Evolutionary conservation across 164 flowering plant species (phyloP), one percentile per base, ranked within the genome.

Genomic region (Warburgia ugandensis): DNA sequence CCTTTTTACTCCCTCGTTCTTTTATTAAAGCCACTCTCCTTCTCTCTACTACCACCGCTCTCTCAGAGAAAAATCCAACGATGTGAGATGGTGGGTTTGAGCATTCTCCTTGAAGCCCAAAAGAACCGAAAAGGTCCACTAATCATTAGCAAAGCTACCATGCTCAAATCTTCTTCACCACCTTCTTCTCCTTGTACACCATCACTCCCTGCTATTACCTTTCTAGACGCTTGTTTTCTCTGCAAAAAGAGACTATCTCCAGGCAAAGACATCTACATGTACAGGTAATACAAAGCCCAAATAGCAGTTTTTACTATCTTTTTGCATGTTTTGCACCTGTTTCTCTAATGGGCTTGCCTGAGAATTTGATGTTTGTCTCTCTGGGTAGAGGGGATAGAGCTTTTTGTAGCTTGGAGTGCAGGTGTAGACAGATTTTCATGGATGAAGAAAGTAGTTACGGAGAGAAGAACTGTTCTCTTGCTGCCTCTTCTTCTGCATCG

Each of bases 361-460:
- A 39, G 43, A 19, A 16, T 19, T 5, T 19, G 16, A 16, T 16
- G 0, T 39, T 39, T n/a, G 8, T 39, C 2, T 16, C 10, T 39
- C 2, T 39, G 13, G 47, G 29, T 61, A 81, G 94, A 45, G 89
- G 94, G 45, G 88, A 81, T 49, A 72, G 68, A 50, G 88, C 70
- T 4, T 84, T 84, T 54, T 81, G 94, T 41, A 84, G 84, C 44
- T 83, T 50, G 72, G 86, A 84, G 61, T 84, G 94, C 68, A 76
- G 94, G 57, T 73, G 66, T 64, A 79, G 73, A 62, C 94, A 84
- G 64, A 81, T 84, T 25, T 67, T 63, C 47, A 74, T 76, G 80
- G 94, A 81, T 50, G 84, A 81, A 48, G 83, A 76, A 54, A 73
- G 48, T 37, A 9, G 39, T 6, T 60, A 28, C 50, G 57, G 55